Base-by-base conservation (phyloP, 2,329 filamentous ascomycete species). In the Colletotrichum caudatum region DNA sequence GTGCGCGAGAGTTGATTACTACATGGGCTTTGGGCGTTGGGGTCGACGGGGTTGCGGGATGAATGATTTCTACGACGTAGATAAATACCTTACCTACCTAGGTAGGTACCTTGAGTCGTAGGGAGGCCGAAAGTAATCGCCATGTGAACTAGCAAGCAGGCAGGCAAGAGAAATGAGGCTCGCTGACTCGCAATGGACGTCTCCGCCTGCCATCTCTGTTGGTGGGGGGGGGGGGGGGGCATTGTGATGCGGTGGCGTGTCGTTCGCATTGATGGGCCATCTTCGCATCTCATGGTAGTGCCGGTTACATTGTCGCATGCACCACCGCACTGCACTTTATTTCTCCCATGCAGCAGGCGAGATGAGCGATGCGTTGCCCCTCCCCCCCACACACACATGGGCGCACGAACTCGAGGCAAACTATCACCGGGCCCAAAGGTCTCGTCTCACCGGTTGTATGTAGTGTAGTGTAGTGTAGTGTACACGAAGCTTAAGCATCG, bases 221-320 rank as follows among this genome's bases (percentile, higher is more conserved):
- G 67, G 8, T 11, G 35, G 35, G 8, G 35, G 35, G 58, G 11
- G 33, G 33, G 33, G 33, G 33, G 58, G 51, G 26, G 20, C 29
- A 68, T 59, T 26, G 48, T 41, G 59, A 60, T 53, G 59, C 56
- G 65, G 64, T 59, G 64, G 53, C 44, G 51, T 46, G 37, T 39
- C 35, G 16, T 50, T 59, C 44, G 69, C 69, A 69, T 71, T 71
- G 69, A 71, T 23, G 59, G 59, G n/a, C 65, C 59, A 69, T 69
- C 48, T 69, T 41, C 50, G 44, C 33, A 64, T 64, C 59, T 64
- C 69, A 64, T 53, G 64, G 53, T 64, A 54, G 26, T 69, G 69
- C 69, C 37, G 57, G 63, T 62, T 51, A 41, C 63, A 51, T 41
- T 61, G 33, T 29, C 57, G 48, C 61, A 62, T 51, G 67, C 64